Evolutionary conservation across 805 yeast species (phyloP).

Genomic region (Soucietia sequanensis): DNA sequence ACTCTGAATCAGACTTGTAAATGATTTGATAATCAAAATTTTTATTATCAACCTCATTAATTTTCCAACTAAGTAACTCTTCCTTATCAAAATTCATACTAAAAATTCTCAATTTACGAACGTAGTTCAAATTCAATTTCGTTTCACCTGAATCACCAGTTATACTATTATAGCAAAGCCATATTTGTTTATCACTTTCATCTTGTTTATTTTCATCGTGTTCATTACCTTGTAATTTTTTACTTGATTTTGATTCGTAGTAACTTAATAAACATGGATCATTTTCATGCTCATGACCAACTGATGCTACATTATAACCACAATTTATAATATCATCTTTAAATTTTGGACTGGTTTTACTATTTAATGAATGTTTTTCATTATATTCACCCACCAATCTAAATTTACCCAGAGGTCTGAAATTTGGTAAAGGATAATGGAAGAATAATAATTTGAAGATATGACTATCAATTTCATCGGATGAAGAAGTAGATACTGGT

Average conservation of each 20-base stretch:
- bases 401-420: slow-evolving; percentile 38
- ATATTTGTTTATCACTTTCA: slow-evolving; percentile 15
- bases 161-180: slow-evolving; percentile 40
- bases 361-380: slow-evolving; percentile 33
- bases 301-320: slow-evolving; percentile 37
- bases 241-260: slow-evolving; percentile 1
- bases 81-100: slow-evolving; percentile 26
- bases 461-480: neutral
- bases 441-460: slow-evolving; percentile 32
- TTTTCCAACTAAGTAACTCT: slow-evolving; percentile 38
- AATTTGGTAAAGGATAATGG: slow-evolving; percentile 44
- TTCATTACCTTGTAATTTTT: slow-evolving; percentile 7
- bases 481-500: no score
- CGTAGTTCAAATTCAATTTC: slow-evolving; percentile 18
- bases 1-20: slow-evolving; percentile 2
- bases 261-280: slow-evolving; percentile 37
- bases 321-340: slow-evolving; percentile 32
- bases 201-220: slow-evolving; percentile 6
- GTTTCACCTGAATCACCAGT: slow-evolving; percentile 39
- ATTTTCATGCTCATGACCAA: slow-evolving; percentile 45
- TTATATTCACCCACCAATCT: slow-evolving; percentile 38
- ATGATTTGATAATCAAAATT: slow-evolving; percentile 30
- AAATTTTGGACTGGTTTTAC: slow-evolving; percentile 26
- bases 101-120: slow-evolving; percentile 34
- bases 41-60: slow-evolving; percentile 21